phyloP scores from a whole-genome alignment of 2,329 filamentous ascomycete species.

The Aaosphaeria arxii region DNA sequence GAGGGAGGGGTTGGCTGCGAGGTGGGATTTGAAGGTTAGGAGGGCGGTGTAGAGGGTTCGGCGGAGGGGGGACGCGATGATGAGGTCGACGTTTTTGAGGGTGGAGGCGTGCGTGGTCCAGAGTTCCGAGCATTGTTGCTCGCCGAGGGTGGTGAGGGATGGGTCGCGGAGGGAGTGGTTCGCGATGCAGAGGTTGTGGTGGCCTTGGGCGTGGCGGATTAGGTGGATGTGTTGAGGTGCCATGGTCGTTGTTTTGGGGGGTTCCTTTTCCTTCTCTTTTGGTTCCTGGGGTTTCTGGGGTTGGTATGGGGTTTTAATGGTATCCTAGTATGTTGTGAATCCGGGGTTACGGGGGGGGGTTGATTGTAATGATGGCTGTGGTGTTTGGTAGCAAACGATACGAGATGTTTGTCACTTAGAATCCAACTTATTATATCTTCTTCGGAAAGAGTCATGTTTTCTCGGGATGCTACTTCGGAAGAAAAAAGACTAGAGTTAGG shows the following conservation, averaged over 20 bases:
- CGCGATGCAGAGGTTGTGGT: constrained; percentile 71
- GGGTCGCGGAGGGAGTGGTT: constrained; percentile 78
- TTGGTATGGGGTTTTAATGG: not conserved
- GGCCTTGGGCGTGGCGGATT: constrained; percentile 71
- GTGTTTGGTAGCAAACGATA: too few relatives aligned
- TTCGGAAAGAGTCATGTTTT: too few relatives aligned
- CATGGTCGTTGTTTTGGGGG: constrained; percentile 9
- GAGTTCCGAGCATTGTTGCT: constrained; percentile 69
- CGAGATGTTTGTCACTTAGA: too few relatives aligned
- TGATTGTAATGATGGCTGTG: too few relatives aligned
- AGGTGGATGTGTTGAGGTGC: constrained; percentile 38
- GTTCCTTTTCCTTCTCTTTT: not conserved
- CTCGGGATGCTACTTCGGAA: too few relatives aligned
- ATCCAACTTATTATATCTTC: too few relatives aligned
- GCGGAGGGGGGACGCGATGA: constrained; percentile 75
- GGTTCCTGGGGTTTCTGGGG: not conserved
- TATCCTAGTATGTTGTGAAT: too few relatives aligned
- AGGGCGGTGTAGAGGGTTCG: constrained; percentile 76
- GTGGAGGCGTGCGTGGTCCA: constrained; percentile 24
- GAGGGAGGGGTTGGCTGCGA: constrained; percentile 24
- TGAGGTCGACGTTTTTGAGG: constrained; percentile 53
- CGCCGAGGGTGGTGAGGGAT: constrained; percentile 70
- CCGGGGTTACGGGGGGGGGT: too few relatives aligned
- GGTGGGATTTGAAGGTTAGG: constrained; percentile 57
- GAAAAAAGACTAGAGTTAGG: too few relatives aligned